Percentiles rank a stretch among this genome's conserved stretches.
Conservation (phyloP, 257 asterid species). For the Primulina eburnea region DNA sequence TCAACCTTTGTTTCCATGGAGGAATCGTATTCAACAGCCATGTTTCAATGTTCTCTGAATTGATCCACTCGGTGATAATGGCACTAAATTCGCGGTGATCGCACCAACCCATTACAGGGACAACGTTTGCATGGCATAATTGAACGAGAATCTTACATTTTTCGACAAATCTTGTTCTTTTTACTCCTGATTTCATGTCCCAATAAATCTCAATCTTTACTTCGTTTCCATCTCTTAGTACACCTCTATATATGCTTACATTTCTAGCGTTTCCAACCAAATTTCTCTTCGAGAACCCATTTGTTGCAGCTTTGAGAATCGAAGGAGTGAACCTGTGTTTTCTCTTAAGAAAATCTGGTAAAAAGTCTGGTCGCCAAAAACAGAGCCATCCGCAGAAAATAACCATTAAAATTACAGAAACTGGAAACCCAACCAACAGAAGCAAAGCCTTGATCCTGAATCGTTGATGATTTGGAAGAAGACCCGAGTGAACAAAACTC, state of each 20-base stretch:
- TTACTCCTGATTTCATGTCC: conserved; percentile 24
- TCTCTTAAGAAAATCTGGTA: conserved; percentile 25
- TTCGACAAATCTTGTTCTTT: conserved; percentile 31
- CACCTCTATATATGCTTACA: conserved; percentile 31
- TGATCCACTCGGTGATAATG: conserved; percentile 15
- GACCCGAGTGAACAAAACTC: conserved; percentile 41
- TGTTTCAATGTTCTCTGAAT: conserved; percentile 29
- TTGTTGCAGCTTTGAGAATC: conserved; percentile 37
- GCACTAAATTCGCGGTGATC: conserved; percentile 32
- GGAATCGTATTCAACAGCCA: conserved; percentile 39
- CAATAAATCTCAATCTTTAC: conserved; percentile 35
- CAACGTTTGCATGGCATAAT: conserved; percentile 34
- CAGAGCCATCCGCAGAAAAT: conserved; percentile 35
- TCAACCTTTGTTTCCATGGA: conserved; percentile 48
- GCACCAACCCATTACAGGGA: conserved; percentile 39
- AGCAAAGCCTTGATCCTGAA: conserved; percentile 33
- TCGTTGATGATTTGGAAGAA: conserved; percentile 32
- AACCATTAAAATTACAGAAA: conserved; percentile 27
- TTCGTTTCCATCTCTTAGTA: conserved; percentile 34
- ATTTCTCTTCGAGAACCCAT: conserved; percentile 39
- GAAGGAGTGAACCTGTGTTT: conserved; percentile 30
- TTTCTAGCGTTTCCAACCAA: conserved; percentile 25
- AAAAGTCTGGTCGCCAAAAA: conserved; percentile 24
- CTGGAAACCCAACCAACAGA: conserved; percentile 39
- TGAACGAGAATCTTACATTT: conserved; percentile 29